A percentile compares a stretch with the other conserved stretches of the same genome.
These are phyloP conservation scores for Aspergillus bertholletiae DNA, from an alignment of 495 filamentous ascomycete species.

Conservation along the genomic window DNA sequence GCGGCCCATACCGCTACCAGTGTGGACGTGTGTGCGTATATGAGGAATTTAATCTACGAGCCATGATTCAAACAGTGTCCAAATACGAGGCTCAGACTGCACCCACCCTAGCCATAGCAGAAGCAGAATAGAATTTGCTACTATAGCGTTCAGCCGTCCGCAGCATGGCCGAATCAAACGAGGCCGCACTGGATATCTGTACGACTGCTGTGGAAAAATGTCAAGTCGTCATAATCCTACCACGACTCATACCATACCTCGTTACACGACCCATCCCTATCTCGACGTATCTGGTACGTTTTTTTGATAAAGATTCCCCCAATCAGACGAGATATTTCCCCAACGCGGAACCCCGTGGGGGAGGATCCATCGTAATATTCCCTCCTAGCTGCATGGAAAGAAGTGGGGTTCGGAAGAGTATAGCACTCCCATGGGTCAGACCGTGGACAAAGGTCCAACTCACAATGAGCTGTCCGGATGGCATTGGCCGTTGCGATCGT, in stretches of 20 bases:
- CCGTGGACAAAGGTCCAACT: neutral
- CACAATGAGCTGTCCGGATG: neutral
- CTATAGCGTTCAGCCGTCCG: neutral
- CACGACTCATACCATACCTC: neutral
- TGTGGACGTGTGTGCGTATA: too few species aligned
- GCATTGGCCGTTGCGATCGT: neutral
- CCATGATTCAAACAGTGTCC: too few species aligned
- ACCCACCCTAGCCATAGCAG: too few species aligned
- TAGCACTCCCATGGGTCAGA: neutral
- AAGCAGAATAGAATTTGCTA: too few species aligned
- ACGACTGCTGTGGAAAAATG: neutral
- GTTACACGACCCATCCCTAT: neutral
- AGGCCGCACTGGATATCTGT: too few species aligned
- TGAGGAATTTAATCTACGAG: too few species aligned
- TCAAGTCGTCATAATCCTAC: neutral
- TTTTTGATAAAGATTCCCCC: too few species aligned
- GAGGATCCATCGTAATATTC: neutral
- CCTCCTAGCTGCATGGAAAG: neutral
- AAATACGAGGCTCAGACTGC: too few species aligned
- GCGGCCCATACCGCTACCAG: too few species aligned
- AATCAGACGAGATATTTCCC: neutral
- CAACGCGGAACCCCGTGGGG: conserved; percentile 1
- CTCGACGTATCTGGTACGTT: neutral
- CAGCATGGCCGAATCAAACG: neutral
- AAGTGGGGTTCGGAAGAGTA: neutral